Percentiles rank a stretch among this genome's conserved stretches.
Evolutionary conservation across 2,329 filamentous ascomycete species (phyloP).

Genomic region (Emmonsiellopsis sp.): DNA sequence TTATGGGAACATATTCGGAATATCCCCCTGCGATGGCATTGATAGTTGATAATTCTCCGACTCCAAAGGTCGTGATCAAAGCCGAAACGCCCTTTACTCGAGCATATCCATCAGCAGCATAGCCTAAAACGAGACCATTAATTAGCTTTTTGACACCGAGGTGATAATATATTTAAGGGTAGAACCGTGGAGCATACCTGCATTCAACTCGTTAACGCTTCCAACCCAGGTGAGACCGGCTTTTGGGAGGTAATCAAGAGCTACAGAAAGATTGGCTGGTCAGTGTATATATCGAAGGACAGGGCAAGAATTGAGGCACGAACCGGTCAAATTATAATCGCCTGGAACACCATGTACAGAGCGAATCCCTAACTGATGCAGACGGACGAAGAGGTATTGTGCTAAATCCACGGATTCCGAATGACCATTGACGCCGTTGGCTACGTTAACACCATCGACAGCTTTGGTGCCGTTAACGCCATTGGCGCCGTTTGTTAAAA

Average conservation of each 20-base stretch:
- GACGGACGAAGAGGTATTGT: constrained; percentile 32
- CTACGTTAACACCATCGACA: neutral
- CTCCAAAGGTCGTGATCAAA: constrained; percentile 66
- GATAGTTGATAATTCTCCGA: constrained; percentile 57
- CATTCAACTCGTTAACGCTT: constrained; percentile 54
- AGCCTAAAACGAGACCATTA: constrained; percentile 34
- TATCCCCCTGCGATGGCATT: constrained; percentile 67
- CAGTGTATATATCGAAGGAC: neutral
- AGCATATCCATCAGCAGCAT: constrained; percentile 72
- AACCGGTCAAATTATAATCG: constrained; percentile 31
- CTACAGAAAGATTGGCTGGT: constrained; percentile 18
- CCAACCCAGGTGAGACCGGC: constrained; percentile 49
- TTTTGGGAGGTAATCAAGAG: constrained; percentile 49
- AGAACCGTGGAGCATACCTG: constrained; percentile 28
- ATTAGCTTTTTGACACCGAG: neutral
- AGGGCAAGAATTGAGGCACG: neutral
- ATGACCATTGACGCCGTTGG: neutral
- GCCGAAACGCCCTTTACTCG: constrained; percentile 62
- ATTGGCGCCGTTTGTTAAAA: neutral
- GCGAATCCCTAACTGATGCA: constrained; percentile 29
- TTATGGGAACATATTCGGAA: constrained; percentile 61
- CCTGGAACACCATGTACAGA: constrained; percentile 37
- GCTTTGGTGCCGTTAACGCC: neutral
- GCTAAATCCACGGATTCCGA: constrained; percentile 1
- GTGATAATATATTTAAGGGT: neutral